phyloP scores from a whole-genome alignment of 2,329 filamentous ascomycete genomes.

The Paecilomyces formosus region DNA sequence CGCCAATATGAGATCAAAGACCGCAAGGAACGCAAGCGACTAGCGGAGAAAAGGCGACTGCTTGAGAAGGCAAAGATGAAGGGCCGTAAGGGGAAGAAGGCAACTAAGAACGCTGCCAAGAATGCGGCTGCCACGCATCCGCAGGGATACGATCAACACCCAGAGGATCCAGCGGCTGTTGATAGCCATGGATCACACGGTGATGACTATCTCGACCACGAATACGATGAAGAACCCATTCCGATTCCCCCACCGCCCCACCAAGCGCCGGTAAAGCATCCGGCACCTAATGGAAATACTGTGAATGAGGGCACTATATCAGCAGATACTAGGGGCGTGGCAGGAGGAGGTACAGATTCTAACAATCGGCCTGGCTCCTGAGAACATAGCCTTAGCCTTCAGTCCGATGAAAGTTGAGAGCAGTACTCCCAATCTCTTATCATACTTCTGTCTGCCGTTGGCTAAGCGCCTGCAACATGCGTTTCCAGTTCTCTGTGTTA shows the following conservation, averaged over 20 bases:
- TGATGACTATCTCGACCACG: constrained; percentile 43
- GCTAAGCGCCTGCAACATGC: background rate
- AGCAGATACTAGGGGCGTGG: constrained; percentile 14
- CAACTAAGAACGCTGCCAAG: constrained; percentile 58
- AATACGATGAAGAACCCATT: constrained; percentile 43
- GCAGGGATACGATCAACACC: constrained; percentile 33
- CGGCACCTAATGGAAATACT: constrained; percentile 57
- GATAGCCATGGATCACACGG: constrained; percentile 37
- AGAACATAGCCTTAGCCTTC: background rate
- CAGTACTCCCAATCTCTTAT: background rate
- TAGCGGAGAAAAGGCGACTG: constrained; percentile 77
- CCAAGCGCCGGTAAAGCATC: constrained; percentile 60
- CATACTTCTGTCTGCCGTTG: background rate
- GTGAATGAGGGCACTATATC: constrained; percentile 12
- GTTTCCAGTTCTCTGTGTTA: background rate
- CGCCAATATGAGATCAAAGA: constrained; percentile 93
- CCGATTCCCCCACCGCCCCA: constrained; percentile 30
- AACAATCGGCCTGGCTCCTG: background rate
- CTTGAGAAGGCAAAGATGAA: constrained; percentile 94
- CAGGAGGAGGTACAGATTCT: constrained; percentile 19
- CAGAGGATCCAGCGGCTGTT: constrained; percentile 30
- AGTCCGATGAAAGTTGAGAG: background rate
- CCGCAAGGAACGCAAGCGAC: constrained; percentile 69
- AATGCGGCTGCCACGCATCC: constrained; percentile 27
- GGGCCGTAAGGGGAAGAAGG: constrained; percentile 81